Base-by-base conservation (phyloP, 345 rosid genomes). In the Pseudoturritis turrita region DNA sequence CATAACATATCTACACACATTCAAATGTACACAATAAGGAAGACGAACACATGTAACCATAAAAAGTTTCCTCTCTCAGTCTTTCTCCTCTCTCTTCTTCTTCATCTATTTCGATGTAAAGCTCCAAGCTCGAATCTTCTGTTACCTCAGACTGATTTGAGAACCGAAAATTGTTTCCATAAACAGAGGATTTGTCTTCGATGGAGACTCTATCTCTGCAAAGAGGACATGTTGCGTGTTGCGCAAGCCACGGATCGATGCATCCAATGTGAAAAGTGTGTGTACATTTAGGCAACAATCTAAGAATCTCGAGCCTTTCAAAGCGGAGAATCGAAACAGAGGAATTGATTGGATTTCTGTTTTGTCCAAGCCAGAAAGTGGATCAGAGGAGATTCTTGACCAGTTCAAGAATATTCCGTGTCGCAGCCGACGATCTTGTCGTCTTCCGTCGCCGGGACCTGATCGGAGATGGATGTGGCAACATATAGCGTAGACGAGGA, bases 191-290 rank as follows among this genome's bases (percentile, higher is more conserved):
- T 0, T 76, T 81, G 46, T 94, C 97, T 17, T 84, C 96, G 0
- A 80, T 43, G 18, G 77, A 80, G 78, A 94, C 79, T 54, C 71
- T 85, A 0, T 78, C 64, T 56, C 98, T 78, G 54, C 98, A 94
- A 2, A 94, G 83, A 28, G 98, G 98, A 63, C 97, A 94, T 57
- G 94, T 89, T 0, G 98, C 90, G 74, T 94, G 92, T 51, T 74
- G 83, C 65, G 89, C 98, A 18, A 90, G 96, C 98, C 98, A 90
- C 67, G 73, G 84, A 71, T 94, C 98, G 26, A 94, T 86, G 19
- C 97, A 94, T 71, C 78, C 79, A 18, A 90, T 81, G 70, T 94
- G 96, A 46, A 94, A 94, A 17, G 95, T 97, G 69, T 94, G 98
- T 41, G 85, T 79, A 78, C 98, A 90, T 43, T 82, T 82, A 1